Base-by-base conservation (phyloP, 2,329 filamentous ascomycete species). In the Aspergillus pseudonomiae region DNA sequence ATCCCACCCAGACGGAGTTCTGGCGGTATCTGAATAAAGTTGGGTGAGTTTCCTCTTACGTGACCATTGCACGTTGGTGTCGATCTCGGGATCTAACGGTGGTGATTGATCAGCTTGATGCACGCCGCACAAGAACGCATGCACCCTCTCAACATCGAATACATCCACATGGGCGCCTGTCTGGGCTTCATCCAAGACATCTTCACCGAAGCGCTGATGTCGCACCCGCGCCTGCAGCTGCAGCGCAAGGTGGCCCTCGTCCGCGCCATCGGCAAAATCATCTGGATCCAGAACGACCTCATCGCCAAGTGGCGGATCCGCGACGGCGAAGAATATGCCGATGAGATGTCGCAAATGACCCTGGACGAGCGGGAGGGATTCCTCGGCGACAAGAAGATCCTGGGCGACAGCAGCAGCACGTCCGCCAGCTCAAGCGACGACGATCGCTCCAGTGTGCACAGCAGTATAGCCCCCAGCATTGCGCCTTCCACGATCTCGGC, bases 261-360 rank as follows among this genome's bases (percentile, higher is more conserved):
- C 54, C 91, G 90, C 74, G 91, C 92, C 0, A 82, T 94, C 26
- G 88, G 88, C 66, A 94, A 95, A 76, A 88, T 94, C 30, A 89
- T 94, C 67, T 94, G 91, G 91, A 93, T 94, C 68, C 92, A 94
- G 78, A 94, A 94, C 74, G 91, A 94, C 76, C 83, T 94, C 34
- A 91, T 94, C 75, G 90, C 91, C n/a, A 91, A 90, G 75, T 94
- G 91, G 89, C 91, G 93, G 71, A 86, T 91, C 41, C 83, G 85
- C 39, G 89, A 91, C 67, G 88, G 89, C 57, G 85, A 88, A 41
- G 90, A 92, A 75, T 84, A 78, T 65, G 77, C 73, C 28, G 80
- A 83, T 4, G 75, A 79, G 58, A 79, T 80, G 64, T 77, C 78
- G 26, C 70, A 81, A 24, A 71, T 72, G 58, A 70, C 68, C 45